A percentile compares a stretch with the other conserved stretches of the same genome.
Conservation (phyloP, 768 basidiomycete genomes). For the Pisolithus orientalis region DNA sequence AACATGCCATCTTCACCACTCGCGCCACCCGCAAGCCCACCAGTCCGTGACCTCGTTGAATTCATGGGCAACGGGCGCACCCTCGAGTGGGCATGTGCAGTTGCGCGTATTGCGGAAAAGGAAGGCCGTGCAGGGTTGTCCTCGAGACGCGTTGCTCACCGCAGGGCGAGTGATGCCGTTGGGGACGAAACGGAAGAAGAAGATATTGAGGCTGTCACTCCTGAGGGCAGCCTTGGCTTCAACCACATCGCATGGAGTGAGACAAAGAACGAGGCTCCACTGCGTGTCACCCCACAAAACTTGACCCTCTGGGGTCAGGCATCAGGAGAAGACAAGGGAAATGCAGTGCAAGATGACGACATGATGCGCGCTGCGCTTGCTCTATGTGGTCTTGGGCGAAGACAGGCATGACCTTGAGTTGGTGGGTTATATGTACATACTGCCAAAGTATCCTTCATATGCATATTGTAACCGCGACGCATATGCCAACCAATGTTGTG, state of each 20-base stretch:
- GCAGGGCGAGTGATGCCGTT: slow-evolving; percentile 16
- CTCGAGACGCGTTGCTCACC: slow-evolving; percentile 6
- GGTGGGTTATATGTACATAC: not conserved
- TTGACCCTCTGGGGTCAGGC: not conserved
- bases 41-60: slow-evolving; percentile 25
- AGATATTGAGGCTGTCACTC: slow-evolving; percentile 59
- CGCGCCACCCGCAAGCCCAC: slow-evolving; percentile 28
- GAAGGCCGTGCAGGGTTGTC: slow-evolving; percentile 17
- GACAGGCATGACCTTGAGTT: not conserved
- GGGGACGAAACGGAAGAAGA: slow-evolving; percentile 58
- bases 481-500: no score
- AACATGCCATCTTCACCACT: slow-evolving; percentile 41
- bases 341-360: slow-evolving; percentile 46
- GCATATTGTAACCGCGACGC: no score
- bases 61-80: slow-evolving; percentile 23
- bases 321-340: slow-evolving; percentile 5
- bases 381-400: slow-evolving; percentile 48
- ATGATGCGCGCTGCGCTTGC: slow-evolving; percentile 59
- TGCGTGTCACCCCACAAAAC: not conserved
- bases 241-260: slow-evolving; percentile 35
- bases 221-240: slow-evolving; percentile 45
- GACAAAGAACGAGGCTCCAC: not conserved
- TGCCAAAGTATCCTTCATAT: no score
- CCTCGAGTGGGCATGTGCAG: slow-evolving; percentile 31
- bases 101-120: slow-evolving; percentile 45